Base-by-base conservation (phyloP, 106 monocot species). In the Dioscorea zingiberensis region DNA sequence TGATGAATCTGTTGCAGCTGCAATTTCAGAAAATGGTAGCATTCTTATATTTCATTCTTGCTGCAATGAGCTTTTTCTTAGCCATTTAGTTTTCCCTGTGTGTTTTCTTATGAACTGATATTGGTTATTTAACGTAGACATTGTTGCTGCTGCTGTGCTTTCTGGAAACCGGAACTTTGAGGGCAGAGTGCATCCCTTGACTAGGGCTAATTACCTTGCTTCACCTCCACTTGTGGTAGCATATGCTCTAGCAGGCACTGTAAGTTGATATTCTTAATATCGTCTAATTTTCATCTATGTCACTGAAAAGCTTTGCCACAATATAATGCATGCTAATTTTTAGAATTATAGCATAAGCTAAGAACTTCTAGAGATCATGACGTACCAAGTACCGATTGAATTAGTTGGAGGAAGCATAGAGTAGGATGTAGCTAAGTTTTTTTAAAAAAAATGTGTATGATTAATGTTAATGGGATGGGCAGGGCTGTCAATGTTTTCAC, bases 141-240 rank as follows among this genome's bases (percentile, higher is more conserved):
- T 89, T 70, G 81, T 94, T 68, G 89, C 89, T 55, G 89, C 86
- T 55, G 86, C 86, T 32, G 89, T 94, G 28, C 79, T 94, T 17
- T 94, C 89, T 60, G 89, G 93, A 25, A 94, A 94, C 66, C 57
- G 86, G n/a, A 94, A 94, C 69, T 89, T 94, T 77, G 93, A 89
- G 81, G 93, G 93, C 13, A 80, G 93, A 16, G 93, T 94, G 25
- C 89, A 94, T 84, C 83, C 93, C 4, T 65, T 94, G 68, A 94
- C 93, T 60, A 69, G 89, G 65, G 93, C 93, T 8, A 94, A 94
- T 73, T 94, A 89, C 71, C 89, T 94, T 63, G 93, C 93, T 58
- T 94, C 93, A 29, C 93, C 93, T 16, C 93, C 93, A 30, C 83
- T 94, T 58, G 93, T 89, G 53, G 93, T 94, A 26, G 93, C 89